Conservation (phyloP, 2,329 filamentous ascomycete species). For the Colletotrichum lentis region DNA sequence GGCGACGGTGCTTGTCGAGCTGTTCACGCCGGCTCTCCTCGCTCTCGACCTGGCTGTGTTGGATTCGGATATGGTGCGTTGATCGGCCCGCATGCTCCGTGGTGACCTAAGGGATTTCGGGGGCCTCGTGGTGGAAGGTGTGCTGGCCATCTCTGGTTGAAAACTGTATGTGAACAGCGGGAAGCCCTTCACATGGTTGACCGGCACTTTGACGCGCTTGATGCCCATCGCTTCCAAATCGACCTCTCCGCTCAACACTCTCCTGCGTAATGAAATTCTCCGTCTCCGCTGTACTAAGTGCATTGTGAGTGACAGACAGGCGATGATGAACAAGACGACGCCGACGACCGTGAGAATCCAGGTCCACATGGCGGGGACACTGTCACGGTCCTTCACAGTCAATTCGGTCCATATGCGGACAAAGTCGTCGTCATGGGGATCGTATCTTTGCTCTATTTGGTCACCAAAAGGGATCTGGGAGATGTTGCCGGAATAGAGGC, state of each 20-base stretch:
- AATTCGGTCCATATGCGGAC: slow-evolving; percentile 68
- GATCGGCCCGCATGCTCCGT: slow-evolving; percentile 34
- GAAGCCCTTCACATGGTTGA: slow-evolving; percentile 74
- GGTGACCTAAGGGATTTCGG: slow-evolving; percentile 44
- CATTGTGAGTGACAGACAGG: slow-evolving; percentile 74
- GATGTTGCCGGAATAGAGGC: slow-evolving; percentile 80
- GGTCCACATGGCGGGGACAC: slow-evolving; percentile 80
- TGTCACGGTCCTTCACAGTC: slow-evolving; percentile 54
- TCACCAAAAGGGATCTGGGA: slow-evolving; percentile 66
- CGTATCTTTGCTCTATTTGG: slow-evolving; percentile 63
- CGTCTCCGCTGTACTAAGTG: slow-evolving; percentile 78
- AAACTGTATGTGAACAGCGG: slow-evolving; percentile 80
- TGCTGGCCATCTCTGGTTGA: slow-evolving; percentile 54
- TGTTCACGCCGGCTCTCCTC: slow-evolving; percentile 50
- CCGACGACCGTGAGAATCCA: slow-evolving; percentile 77
- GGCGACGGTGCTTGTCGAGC: slow-evolving; percentile 49
- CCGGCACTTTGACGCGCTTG: slow-evolving; percentile 80
- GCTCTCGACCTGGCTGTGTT: slow-evolving; percentile 43
- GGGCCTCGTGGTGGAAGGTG: slow-evolving; percentile 51
- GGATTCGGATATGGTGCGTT: slow-evolving; percentile 34
- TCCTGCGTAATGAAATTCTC: slow-evolving; percentile 70
- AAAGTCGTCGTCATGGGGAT: slow-evolving; percentile 65
- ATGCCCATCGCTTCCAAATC: slow-evolving; percentile 88
- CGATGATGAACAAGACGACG: slow-evolving; percentile 73
- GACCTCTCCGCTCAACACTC: slow-evolving; percentile 80